phyloP scores from a whole-genome alignment of 129 eudicot species.

The Centaurea solstitialis region DNA sequence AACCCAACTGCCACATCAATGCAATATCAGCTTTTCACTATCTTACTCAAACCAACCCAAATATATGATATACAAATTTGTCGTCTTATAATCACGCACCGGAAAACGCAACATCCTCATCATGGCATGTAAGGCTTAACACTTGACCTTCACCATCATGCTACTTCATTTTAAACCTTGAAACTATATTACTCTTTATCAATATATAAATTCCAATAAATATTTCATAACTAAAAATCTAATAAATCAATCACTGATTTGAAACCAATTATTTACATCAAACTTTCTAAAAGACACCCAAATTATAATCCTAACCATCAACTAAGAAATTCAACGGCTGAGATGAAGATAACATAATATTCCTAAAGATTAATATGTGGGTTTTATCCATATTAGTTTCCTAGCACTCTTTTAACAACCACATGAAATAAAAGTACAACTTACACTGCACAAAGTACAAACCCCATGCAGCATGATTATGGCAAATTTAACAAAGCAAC shows the following conservation, averaged over 20 bases:
- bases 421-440: conserved; percentile 5
- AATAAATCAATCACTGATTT: background rate
- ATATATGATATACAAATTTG: no score
- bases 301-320: background rate
- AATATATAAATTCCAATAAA: no score
- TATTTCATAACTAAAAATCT: no score
- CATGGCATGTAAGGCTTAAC: no score
- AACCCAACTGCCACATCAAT: no score
- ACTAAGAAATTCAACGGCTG: background rate
- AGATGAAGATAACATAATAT: conserved; percentile 8
- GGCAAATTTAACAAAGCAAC: conserved; percentile 16
- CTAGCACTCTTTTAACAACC: conserved; percentile 2
- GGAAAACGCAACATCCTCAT: no score
- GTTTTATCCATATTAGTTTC: background rate
- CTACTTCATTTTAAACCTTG: no score
- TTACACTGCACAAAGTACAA: conserved; percentile 5
- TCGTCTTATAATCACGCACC: no score
- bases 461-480: conserved; percentile 1
- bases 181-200: no score
- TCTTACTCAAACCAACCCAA: no score
- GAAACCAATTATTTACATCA: background rate
- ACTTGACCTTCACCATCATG: no score
- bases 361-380: conserved; percentile 2
- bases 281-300: background rate
- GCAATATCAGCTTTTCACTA: no score